Percentiles rank a stretch among this genome's conserved stretches.
These are phyloP conservation scores for Physcomitrellopsis africana DNA, from an alignment of 225 moss, liverwort and hornwort species.

Conservation along the genomic window DNA sequence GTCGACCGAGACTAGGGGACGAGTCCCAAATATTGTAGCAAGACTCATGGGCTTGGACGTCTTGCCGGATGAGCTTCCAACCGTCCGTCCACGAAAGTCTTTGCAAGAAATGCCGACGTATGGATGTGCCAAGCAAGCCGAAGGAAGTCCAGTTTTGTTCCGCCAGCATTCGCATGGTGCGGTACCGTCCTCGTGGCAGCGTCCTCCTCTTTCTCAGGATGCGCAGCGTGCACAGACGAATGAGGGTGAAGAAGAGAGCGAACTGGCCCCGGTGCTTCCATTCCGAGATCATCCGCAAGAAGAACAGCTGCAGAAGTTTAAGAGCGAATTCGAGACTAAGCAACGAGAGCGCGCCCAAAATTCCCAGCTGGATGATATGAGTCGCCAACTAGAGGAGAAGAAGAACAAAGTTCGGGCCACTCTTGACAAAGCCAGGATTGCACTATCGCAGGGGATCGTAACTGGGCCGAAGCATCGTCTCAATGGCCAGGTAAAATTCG, in stretches of 20 bases:
- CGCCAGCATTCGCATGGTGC: constrained; percentile 44
- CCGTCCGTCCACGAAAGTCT: constrained; percentile 35
- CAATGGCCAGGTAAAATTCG: constrained; percentile 61
- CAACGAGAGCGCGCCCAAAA: constrained; percentile 32
- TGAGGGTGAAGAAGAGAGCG: constrained; percentile 42
- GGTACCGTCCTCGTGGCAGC: constrained; percentile 48
- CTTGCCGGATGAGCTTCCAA: constrained; percentile 57
- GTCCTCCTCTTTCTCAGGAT: constrained; percentile 56
- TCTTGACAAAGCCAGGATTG: constrained; percentile 67
- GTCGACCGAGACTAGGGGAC: constrained; percentile 41
- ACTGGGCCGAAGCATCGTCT: constrained; percentile 51
- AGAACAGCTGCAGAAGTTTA: constrained; percentile 85
- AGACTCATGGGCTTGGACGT: constrained; percentile 81
- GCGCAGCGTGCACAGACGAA: constrained; percentile 37
- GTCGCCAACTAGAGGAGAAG: constrained; percentile 60
- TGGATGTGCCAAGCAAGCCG: constrained; percentile 27
- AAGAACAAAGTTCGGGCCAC: constrained; percentile 70
- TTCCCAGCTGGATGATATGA: constrained; percentile 47
- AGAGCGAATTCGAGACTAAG: constrained; percentile 75
- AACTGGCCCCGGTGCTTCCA: constrained; percentile 38
- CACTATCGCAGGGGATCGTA: constrained; percentile 41
- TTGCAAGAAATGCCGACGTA: constrained; percentile 34
- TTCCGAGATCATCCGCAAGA: constrained; percentile 83
- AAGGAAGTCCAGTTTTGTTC: constrained; percentile 26
- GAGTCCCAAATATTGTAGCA: constrained; percentile 75